These are phyloP conservation scores for Hansenula sp. DNA, from an alignment of 1,139 yeast genomes.

Conservation along the genomic window DNA sequence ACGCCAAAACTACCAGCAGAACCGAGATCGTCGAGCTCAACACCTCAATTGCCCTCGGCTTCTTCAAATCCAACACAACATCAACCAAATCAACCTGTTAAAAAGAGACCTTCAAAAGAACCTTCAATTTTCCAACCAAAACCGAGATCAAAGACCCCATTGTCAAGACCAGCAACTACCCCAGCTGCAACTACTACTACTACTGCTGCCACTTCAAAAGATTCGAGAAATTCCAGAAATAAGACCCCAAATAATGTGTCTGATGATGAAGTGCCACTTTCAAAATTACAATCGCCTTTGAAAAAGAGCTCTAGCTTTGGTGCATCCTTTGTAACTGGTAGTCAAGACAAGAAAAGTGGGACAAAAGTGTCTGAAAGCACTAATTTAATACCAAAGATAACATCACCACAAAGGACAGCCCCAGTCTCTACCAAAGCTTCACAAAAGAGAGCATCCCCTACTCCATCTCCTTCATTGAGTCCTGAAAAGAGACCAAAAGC, in stretches of 20 bases:
- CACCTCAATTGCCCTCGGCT: neutral
- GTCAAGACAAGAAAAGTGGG: neutral
- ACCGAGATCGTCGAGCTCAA: neutral
- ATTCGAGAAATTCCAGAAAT: neutral
- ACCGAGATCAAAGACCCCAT: conserved; percentile 16
- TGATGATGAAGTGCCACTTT: conserved; percentile 16
- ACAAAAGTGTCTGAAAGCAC: too few species aligned
- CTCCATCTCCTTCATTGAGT: neutral
- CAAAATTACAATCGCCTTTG: conserved; percentile 8
- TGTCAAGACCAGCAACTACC: conserved; percentile 3
- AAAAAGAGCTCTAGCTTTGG: conserved; percentile 2
- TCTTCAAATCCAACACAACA: neutral
- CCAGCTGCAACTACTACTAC: conserved; percentile 4
- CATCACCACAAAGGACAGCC: neutral
- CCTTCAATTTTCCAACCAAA: conserved; percentile 22
- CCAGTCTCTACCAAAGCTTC: neutral
- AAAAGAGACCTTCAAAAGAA: conserved; percentile 12
- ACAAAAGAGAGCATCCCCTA: neutral
- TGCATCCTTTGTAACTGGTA: too few species aligned
- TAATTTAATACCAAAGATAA: neutral
- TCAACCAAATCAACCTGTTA: neutral
- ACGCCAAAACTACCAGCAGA: neutral
- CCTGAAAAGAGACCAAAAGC: neutral
- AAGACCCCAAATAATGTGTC: conserved; percentile 1
- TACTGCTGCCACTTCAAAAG: too few species aligned